These are phyloP conservation scores for Daldinia bambusicola DNA, from an alignment of 495 filamentous ascomycete species.

Conservation along the genomic window DNA sequence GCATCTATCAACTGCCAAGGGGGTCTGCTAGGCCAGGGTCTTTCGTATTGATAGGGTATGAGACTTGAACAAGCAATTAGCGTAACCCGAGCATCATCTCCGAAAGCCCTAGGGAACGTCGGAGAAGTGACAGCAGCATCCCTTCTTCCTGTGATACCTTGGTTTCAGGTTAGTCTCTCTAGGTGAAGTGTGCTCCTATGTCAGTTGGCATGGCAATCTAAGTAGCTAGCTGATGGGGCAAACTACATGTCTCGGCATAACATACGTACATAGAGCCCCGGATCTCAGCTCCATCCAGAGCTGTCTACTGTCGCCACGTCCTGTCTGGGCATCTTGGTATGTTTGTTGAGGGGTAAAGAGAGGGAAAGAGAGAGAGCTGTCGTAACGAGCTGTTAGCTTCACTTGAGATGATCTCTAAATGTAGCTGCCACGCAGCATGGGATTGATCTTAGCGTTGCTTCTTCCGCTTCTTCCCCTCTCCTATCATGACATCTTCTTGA, in stretches of 20 bases:
- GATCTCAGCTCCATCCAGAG: constrained; percentile 7
- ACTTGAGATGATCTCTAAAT: constrained; percentile 16
- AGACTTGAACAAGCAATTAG: neutral
- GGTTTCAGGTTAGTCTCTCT: neutral
- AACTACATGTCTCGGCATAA: neutral
- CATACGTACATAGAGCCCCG: constrained; percentile 10
- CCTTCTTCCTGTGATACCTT: neutral
- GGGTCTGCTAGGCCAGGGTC: neutral
- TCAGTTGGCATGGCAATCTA: neutral
- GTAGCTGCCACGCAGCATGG: constrained; percentile 30
- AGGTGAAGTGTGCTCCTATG: constrained; percentile 2
- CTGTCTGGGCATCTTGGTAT: constrained; percentile 22
- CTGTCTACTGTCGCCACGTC: constrained; percentile 15
- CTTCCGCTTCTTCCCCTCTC: neutral
- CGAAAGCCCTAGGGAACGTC: constrained; percentile 7
- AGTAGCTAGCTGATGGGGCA: neutral
- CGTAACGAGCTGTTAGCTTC: constrained; percentile 9
- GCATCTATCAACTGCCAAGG: constrained; percentile 15
- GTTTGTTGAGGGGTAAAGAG: constrained; percentile 2
- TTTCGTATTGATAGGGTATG: constrained; percentile 16
- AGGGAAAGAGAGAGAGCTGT: neutral
- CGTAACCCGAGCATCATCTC: constrained; percentile 14
- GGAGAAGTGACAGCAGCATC: constrained; percentile 13
- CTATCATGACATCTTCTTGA: neutral
- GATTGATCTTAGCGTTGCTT: constrained; percentile 5